phyloP scores from a whole-genome alignment of 768 basidiomycete species.

The Phylloporus arenicola region DNA sequence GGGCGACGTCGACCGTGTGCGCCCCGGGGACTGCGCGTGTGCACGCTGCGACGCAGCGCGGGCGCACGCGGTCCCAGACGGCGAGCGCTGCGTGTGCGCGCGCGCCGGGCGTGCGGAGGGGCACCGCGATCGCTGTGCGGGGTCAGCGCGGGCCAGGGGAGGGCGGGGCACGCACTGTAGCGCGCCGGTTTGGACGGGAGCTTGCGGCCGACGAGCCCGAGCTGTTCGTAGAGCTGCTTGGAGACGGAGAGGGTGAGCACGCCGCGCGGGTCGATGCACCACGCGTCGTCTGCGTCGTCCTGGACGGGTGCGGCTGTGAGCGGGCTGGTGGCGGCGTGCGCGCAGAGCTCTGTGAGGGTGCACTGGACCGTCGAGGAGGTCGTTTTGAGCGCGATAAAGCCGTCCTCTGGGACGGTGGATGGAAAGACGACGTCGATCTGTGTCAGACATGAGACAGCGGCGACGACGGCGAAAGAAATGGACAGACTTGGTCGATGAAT shows the following conservation, averaged over 20 bases:
- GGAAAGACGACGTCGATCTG: slow-evolving; percentile 65
- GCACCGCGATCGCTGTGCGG: slow-evolving; percentile 42
- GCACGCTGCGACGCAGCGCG: slow-evolving; percentile 43
- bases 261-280: slow-evolving; percentile 66
- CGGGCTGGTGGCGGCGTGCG: slow-evolving; percentile 35
- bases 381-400: slow-evolving; percentile 39
- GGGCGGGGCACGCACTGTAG: slow-evolving; percentile 37
- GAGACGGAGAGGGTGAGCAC: slow-evolving; percentile 51
- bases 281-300: slow-evolving; percentile 45
- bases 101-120: slow-evolving; percentile 39
- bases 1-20: slow-evolving; percentile 15
- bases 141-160: not conserved
- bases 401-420: slow-evolving; percentile 34
- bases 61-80: slow-evolving; percentile 47
- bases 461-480: not conserved
- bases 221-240: slow-evolving; percentile 53
- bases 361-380: slow-evolving; percentile 42
- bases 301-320: slow-evolving; percentile 33
- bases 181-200: slow-evolving; percentile 50
- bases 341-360: slow-evolving; percentile 41
- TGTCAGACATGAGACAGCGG: slow-evolving; percentile 3
- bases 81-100: slow-evolving; percentile 36
- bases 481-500: slow-evolving; percentile 49
- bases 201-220: slow-evolving; percentile 54
- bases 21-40: too few species aligned